Base-by-base conservation (phyloP, 768 basidiomycete species). In the Collybia mongolica region DNA sequence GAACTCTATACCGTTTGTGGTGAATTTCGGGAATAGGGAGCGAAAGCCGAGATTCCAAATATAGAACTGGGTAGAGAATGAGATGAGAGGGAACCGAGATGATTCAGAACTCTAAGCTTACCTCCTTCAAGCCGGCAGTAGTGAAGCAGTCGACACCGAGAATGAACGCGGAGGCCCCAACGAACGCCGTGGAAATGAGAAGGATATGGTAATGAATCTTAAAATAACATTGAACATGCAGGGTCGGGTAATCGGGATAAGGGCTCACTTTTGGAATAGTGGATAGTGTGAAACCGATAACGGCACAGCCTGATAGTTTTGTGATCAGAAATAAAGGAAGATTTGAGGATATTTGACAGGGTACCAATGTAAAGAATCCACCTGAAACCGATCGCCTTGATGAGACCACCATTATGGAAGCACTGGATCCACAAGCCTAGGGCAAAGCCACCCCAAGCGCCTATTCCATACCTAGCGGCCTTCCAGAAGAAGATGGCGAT, bases 111-210 rank as follows among this genome's bases (percentile, higher is more conserved):
- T 32, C 5, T 32, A 17, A 42, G 70, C 70, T 58, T 57, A 89
- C 93, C 83, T 97, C 94, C 73, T 98, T 98, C 46, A 98, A 77
- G 18, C 90, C 90, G 5, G 89, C 91, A 15, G 90, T 88, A 2
- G 93, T 90, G 66, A 84, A 97, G 65, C 95, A 97, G 68, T 98
- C 95, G 35, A 97, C 83, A 17, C 96, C 96, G 12, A 98, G 75
- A 49, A 94, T 92, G 66, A 97, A 88, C 0, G 93, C 87, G 17
- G 88, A 88, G 20, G 94, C 86, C 6, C 95, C 95, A 55, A 97
- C 92, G 59, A 91, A 80, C 39, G 93, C 88, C 36, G 94, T 96
- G 51, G 90, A 86, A 46, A 89, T 71, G 59, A 98, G 83, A 48
- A 97, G 71, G 62, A 93, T 75, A 65, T 93, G 88, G 70, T 91